phyloP scores from a whole-genome alignment of 768 basidiomycete genomes.

The Rossbeevera mucosa region DNA sequence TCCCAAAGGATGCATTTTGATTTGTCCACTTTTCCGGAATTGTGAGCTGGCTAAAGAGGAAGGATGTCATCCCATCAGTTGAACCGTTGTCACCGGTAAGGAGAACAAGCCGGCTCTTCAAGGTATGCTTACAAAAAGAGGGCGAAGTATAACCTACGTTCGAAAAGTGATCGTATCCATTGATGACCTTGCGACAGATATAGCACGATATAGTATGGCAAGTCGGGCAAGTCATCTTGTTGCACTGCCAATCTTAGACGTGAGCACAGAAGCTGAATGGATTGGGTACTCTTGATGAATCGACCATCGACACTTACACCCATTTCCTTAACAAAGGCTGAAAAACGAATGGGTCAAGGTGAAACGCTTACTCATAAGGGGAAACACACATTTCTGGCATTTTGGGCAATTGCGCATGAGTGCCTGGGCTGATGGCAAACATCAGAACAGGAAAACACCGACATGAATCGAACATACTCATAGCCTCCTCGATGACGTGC shows the following conservation, averaged over 20 bases:
- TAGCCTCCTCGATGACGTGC: constrained; percentile 86
- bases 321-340: constrained; percentile 74
- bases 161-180: constrained; percentile 74
- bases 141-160: constrained; percentile 34
- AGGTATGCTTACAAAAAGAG: background rate
- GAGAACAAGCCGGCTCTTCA: background rate
- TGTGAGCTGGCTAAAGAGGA: constrained; percentile 20
- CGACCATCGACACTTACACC: constrained; percentile 48
- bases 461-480: constrained; percentile 53
- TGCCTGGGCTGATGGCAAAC: constrained; percentile 52
- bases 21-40: constrained; percentile 22
- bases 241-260: constrained; percentile 53
- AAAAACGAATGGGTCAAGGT: constrained; percentile 2
- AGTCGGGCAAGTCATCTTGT: constrained; percentile 83
- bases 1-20: constrained; percentile 70
- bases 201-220: constrained; percentile 80
- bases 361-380: background rate
- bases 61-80: constrained; percentile 6
- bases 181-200: constrained; percentile 69
- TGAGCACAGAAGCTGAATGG: background rate
- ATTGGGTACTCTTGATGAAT: background rate
- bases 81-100: background rate
- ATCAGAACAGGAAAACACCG: constrained; percentile 1
- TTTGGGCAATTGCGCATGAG: constrained; percentile 87
- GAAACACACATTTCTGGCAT: constrained; percentile 64